These are phyloP conservation scores for Brassica napus DNA, from an alignment of 345 rosid species.

Conservation along the genomic window Da-Ae NC_063434.1:25754001-25754500, in stretches of 20 bases:
- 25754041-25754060: slow-evolving; percentile 23
- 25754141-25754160: slow-evolving; percentile 15
- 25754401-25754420: slow-evolving; percentile 3
- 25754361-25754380: background rate
- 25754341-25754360: background rate
- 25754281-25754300: background rate
- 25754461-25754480: slow-evolving; percentile 56
- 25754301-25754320: slow-evolving; percentile 26
- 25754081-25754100: slow-evolving; percentile 14
- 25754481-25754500: slow-evolving; percentile 48
- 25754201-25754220: slow-evolving; percentile 24
- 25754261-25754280: slow-evolving; percentile 17
- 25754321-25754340: slow-evolving; percentile 18
- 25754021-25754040: background rate
- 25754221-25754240: slow-evolving; percentile 3
- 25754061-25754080: slow-evolving; percentile 32
- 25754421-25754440: background rate
- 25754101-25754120: slow-evolving; percentile 21
- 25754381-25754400: background rate
- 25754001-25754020: slow-evolving; percentile 16
- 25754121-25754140: slow-evolving; percentile 42
- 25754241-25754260: background rate
- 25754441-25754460: background rate
- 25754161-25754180: slow-evolving; percentile 18
- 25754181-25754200: slow-evolving; percentile 37